Evolutionary conservation across 192 early-diverging fungal species (phyloP), one percentile per base, ranked within the genome.

Genomic region (Geranomyces michiganensis): DNA sequence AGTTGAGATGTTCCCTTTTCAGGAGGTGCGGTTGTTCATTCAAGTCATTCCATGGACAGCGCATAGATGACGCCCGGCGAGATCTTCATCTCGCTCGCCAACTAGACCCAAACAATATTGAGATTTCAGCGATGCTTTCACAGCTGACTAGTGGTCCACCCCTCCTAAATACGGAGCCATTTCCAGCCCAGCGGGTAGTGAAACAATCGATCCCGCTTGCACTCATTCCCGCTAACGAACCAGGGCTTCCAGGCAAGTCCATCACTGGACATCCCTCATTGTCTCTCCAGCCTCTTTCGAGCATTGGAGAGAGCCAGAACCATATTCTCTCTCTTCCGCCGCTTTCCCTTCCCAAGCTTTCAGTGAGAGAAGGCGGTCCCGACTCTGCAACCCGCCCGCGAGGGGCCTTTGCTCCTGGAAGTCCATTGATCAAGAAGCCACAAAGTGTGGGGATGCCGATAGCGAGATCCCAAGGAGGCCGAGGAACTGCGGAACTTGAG

Each of bases 81-180:
- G 79, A 81, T 48, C 58, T 77, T 3, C 12, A 64, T 6, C 17
- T 7, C 12, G 72, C 72, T 1, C 26, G 71, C 2, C 47, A 48
- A 29, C 45, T 74, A 9, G 64, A 81, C 33, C 75, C 79, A 3
- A 24, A 41, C 15, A 53, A 77, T 41, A 60, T 60, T 29, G 79
- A 81, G 44, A 62, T 62, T 15, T 6, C 12, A 21, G 79, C 79
- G 19, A 58, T 81, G 72, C 45, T 72, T 4, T 65, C 61, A n/a
- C 62, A 71, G 33, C 49, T 81, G 17, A 64, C 64, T 7, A 27
- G 27, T 13, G 78, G 78, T 4, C 68, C 78, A 1, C 61, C 59
- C 9, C 33, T 68, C 1, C 27, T 36, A 10, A 22, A 33, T 6
- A 45, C 76, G 49, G 9, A 17, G 26, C 73, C 77, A 13, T 79